phyloP scores from a whole-genome alignment of 2,329 filamentous ascomycete species.

The Fusarium equiseti region DNA sequence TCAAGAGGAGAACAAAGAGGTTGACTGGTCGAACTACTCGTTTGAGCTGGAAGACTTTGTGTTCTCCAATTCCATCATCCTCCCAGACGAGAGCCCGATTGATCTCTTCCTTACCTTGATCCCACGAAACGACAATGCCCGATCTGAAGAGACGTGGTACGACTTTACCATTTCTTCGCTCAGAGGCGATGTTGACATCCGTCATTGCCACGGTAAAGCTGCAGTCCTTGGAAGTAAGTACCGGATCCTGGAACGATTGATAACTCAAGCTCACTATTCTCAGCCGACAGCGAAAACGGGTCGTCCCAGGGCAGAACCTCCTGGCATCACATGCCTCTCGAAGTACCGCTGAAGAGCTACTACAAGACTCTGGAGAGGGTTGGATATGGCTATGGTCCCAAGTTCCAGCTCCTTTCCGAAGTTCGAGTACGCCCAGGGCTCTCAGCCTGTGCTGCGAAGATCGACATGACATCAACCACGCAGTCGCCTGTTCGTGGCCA shows the following conservation, averaged over 20 bases:
- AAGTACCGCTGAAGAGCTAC: conserved; percentile 42
- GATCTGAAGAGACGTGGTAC: conserved; percentile 39
- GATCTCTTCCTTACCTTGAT: conserved; percentile 42
- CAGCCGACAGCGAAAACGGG: neutral
- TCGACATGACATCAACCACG: conserved; percentile 33
- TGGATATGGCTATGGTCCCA: conserved; percentile 43
- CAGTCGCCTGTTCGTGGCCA: conserved; percentile 39
- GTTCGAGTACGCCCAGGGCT: conserved; percentile 39
- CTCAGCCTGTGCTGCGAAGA: conserved; percentile 41
- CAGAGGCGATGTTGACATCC: conserved; percentile 43
- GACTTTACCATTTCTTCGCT: conserved; percentile 44
- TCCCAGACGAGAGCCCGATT: conserved; percentile 38
- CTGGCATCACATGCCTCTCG: conserved; percentile 42
- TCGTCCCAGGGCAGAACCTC: conserved; percentile 29
- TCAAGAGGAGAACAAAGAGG: conserved; percentile 38
- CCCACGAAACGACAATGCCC: conserved; percentile 31
- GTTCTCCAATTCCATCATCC: conserved; percentile 45
- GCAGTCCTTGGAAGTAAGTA: conserved; percentile 36
- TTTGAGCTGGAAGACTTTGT: conserved; percentile 43
- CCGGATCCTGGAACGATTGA: neutral
- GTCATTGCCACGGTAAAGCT: conserved; percentile 38
- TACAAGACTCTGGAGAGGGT: conserved; percentile 42
- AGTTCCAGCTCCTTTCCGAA: conserved; percentile 42
- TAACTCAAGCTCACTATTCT: conserved; percentile 7
- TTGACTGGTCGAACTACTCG: conserved; percentile 34